A percentile compares a stretch with the other conserved stretches of the same genome.
Conservation (phyloP, 176 grass and related monocot species). For the Triticum dicoccoides region DNA sequence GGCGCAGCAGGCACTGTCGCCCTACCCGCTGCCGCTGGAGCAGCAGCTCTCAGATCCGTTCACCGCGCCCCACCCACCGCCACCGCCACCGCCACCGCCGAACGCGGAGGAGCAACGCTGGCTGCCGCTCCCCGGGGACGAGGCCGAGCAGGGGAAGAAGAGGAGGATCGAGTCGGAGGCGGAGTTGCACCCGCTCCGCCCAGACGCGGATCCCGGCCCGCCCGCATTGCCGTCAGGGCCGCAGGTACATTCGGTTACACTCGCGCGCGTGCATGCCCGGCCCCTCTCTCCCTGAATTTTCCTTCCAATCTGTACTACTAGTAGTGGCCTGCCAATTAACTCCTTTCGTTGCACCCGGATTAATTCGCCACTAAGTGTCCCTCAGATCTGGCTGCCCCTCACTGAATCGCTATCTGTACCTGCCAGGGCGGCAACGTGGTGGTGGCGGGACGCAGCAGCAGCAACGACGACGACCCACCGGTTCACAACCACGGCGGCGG, state of each 20-base stretch:
- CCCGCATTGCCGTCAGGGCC: slow-evolving; percentile 26
- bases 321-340: background rate
- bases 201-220: slow-evolving; percentile 44
- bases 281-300: no score
- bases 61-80: background rate
- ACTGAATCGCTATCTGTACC: no score
- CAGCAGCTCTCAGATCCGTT: slow-evolving; percentile 48
- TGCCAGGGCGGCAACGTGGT: slow-evolving; percentile 1
- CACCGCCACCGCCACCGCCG: background rate
- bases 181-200: slow-evolving; percentile 43
- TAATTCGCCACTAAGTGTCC: background rate
- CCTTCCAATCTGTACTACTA: no score
- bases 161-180: background rate
- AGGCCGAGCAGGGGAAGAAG: background rate
- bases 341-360: background rate
- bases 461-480: background rate
- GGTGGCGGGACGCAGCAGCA: slow-evolving; percentile 29
- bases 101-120: no score
- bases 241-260: slow-evolving; percentile 13
- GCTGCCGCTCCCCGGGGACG: background rate
- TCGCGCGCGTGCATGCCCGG: background rate
- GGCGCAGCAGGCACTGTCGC: background rate
- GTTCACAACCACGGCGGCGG: background rate
- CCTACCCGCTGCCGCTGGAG: background rate
- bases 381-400: background rate